Evolutionary conservation across 345 rosid species (phyloP).

Genomic region (Erysimum cheiranthoides): DNA sequence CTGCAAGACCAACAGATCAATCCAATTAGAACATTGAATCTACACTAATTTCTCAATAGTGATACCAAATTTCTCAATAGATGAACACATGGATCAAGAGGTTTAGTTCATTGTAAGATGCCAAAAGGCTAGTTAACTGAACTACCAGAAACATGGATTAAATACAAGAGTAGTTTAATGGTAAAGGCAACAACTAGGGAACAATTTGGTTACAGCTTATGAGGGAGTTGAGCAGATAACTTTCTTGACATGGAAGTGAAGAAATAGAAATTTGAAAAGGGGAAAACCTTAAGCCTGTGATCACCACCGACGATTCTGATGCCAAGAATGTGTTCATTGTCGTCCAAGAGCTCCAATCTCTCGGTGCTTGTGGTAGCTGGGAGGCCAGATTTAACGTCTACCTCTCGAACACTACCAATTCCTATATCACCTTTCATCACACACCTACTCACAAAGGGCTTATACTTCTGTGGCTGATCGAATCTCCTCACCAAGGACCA

Average conservation of each 20-base stretch:
- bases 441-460: conserved; percentile 89
- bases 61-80: neutral
- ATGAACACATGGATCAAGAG: neutral
- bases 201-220: neutral
- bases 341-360: conserved; percentile 81
- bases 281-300: conserved; percentile 74
- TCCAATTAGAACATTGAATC: neutral
- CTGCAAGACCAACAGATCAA: conserved; percentile 51
- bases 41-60: no score
- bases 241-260: neutral
- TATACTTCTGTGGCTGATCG: conserved; percentile 89
- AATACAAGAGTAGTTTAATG: neutral
- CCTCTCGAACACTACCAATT: conserved; percentile 85
- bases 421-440: conserved; percentile 76
- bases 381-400: conserved; percentile 87
- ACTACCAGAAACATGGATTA: neutral
- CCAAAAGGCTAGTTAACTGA: neutral
- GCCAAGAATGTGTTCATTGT: conserved; percentile 84
- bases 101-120: neutral
- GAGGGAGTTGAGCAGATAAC: neutral
- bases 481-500: conserved; percentile 97
- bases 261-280: neutral
- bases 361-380: conserved; percentile 97
- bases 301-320: conserved; percentile 90
- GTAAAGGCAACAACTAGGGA: neutral